phyloP scores from a whole-genome alignment of 1,284 basidiomycete species.

The Tilletiopsis washingtonensis region DNA sequence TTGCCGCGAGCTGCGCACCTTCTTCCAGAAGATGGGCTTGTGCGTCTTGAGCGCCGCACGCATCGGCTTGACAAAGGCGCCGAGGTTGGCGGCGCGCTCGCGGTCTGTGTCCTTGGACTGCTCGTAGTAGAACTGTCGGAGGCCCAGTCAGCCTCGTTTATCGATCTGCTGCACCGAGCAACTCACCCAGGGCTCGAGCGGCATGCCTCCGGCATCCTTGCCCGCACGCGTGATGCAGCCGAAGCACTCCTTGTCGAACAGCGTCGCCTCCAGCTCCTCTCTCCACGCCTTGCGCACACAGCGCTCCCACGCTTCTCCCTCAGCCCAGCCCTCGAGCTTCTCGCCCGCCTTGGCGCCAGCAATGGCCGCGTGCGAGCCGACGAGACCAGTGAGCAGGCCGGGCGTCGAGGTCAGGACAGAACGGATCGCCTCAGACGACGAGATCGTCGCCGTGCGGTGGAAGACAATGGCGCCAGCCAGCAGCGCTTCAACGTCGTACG shows the following conservation, averaged over 20 bases:
- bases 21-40: slow-evolving; percentile 46
- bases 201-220: slow-evolving; percentile 41
- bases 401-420: slow-evolving; percentile 37
- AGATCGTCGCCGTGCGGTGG: slow-evolving; percentile 46
- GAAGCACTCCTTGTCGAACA: slow-evolving; percentile 36
- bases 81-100: slow-evolving; percentile 40
- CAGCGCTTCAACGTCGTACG: slow-evolving; percentile 44
- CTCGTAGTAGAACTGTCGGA: background rate
- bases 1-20: slow-evolving; percentile 16
- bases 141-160: no score
- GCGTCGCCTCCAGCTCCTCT: slow-evolving; percentile 35
- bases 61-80: slow-evolving; percentile 44
- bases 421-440: slow-evolving; percentile 37
- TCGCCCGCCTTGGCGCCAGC: background rate
- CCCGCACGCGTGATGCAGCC: slow-evolving; percentile 43
- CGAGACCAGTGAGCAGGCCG: slow-evolving; percentile 38
- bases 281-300: slow-evolving; percentile 36
- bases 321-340: background rate
- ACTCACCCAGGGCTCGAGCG: slow-evolving; percentile 45
- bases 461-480: slow-evolving; percentile 43
- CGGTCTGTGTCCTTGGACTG: slow-evolving; percentile 14
- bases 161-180: no score
- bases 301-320: slow-evolving; percentile 17
- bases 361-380: slow-evolving; percentile 8
- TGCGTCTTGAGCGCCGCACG: slow-evolving; percentile 42